Evolutionary conservation across 2,329 filamentous ascomycete genomes (phyloP).

Genomic region (Fusarium sp.): DNA sequence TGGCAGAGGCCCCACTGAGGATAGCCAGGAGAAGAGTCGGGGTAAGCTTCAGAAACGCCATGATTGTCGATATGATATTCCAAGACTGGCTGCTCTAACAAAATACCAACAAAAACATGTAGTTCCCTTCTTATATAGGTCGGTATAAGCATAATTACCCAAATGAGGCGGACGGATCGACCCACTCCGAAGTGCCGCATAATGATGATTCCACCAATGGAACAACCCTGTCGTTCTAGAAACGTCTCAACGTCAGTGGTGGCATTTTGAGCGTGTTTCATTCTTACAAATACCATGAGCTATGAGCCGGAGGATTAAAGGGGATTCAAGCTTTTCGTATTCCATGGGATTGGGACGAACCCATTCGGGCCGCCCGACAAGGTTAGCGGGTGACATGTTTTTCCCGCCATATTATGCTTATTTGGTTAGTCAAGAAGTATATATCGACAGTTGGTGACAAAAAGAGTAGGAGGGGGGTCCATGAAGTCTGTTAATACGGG

Average conservation of each 20-base stretch:
- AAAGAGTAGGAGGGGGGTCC: neutral
- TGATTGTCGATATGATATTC: neutral
- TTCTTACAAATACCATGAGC: neutral
- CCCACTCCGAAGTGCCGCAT: conserved; percentile 14
- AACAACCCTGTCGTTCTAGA: neutral
- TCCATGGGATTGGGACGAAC: neutral
- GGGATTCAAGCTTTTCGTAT: neutral
- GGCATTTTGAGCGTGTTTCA: conserved; percentile 7
- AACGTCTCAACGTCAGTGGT: conserved; percentile 4
- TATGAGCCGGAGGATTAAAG: conserved; percentile 1
- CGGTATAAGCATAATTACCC: neutral
- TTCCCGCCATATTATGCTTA: neutral
- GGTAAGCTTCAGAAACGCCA: conserved; percentile 28
- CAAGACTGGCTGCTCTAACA: neutral
- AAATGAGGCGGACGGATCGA: conserved; percentile 12
- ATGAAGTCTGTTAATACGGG: neutral
- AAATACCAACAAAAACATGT: neutral
- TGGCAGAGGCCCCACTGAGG: conserved; percentile 33
- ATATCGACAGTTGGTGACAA: neutral
- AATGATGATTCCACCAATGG: conserved; percentile 31
- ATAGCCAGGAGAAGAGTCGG: conserved; percentile 21
- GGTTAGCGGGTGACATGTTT: neutral
- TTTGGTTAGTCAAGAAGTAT: neutral
- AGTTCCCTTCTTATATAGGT: neutral
- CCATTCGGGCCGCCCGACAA: neutral